Evolutionary conservation across 208 protist species (phyloP).

Genomic region (Angomonas deanei): DNA sequence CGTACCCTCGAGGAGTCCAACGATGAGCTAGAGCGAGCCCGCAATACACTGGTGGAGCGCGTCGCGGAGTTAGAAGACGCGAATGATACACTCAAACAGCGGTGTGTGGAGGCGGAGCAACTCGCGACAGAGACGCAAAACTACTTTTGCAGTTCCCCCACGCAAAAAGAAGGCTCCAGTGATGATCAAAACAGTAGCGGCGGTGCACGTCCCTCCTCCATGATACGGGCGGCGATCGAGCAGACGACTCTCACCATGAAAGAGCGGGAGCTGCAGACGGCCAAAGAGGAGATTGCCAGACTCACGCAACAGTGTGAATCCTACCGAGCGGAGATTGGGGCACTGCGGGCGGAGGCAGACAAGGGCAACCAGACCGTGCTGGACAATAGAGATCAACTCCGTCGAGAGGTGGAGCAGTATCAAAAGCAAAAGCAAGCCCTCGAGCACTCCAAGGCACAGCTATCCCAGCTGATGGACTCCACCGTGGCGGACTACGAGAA

Average conservation of each 20-base stretch:
- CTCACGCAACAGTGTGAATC: conserved; percentile 34
- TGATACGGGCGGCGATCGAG: neutral
- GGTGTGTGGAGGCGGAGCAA: conserved; percentile 22
- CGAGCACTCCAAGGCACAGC: conserved; percentile 13
- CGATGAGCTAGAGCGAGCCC: conserved; percentile 23
- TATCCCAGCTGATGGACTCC: conserved; percentile 18
- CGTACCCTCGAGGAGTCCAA: conserved; percentile 19
- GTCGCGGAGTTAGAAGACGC: conserved; percentile 31
- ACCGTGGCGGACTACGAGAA: conserved; percentile 38
- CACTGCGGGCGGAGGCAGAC: conserved; percentile 35
- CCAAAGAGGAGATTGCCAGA: neutral
- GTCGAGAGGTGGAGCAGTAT: conserved; percentile 14
- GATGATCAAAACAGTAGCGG: neutral
- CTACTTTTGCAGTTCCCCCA: conserved; percentile 6
- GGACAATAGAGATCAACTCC: conserved; percentile 13
- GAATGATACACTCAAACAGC: conserved; percentile 15
- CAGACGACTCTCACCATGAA: conserved; percentile 12
- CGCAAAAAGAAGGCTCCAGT: neutral
- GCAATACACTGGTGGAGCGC: conserved; percentile 37
- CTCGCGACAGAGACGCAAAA: conserved; percentile 19
- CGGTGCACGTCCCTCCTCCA: neutral
- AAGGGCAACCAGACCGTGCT: conserved; percentile 10
- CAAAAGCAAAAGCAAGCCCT: neutral
- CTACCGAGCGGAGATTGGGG: conserved; percentile 45
- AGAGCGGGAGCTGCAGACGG: neutral